A percentile compares a stretch with the other conserved stretches of the same genome.
These are phyloP conservation scores for Hamamelis virginiana DNA, from an alignment of 164 flowering plant species.

Conservation along the genomic window DNA sequence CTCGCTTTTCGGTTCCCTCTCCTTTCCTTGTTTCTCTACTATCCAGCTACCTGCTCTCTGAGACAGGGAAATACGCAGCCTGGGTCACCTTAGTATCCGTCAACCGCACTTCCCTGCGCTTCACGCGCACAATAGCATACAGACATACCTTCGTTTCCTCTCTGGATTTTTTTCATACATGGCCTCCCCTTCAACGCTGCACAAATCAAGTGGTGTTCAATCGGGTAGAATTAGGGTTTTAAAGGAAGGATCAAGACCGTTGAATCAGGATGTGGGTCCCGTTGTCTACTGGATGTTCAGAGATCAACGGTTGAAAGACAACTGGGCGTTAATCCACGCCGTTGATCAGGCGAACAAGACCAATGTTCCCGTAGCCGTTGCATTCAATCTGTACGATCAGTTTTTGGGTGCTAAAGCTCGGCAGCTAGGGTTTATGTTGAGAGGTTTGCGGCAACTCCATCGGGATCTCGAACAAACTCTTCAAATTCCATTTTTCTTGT, in stretches of 20 bases:
- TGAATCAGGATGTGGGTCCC: constrained; percentile 47
- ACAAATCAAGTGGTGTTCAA: constrained; percentile 35
- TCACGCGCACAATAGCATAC: constrained; percentile 15
- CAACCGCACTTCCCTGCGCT: neutral
- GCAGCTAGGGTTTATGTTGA: constrained; percentile 87
- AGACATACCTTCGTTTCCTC: neutral
- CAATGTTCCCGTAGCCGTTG: constrained; percentile 76
- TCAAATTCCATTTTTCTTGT: constrained; percentile 72
- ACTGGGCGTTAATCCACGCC: constrained; percentile 95
- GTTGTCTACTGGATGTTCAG: constrained; percentile 99
- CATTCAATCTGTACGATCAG: constrained; percentile 79
- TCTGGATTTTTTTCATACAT: constrained; percentile 14
- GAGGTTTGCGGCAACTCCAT: constrained; percentile 67
- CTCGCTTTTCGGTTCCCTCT: constrained; percentile 8
- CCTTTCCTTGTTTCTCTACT: neutral
- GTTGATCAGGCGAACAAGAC: constrained; percentile 70
- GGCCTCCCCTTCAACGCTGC: constrained; percentile 20
- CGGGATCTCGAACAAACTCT: constrained; percentile 36
- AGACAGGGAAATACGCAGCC: neutral
- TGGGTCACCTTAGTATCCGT: constrained; percentile 4
- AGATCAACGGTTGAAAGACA: constrained; percentile 85
- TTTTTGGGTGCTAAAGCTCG: constrained; percentile 84
- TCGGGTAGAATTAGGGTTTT: constrained; percentile 64
- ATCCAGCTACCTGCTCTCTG: no score
- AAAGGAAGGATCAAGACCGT: constrained; percentile 39